These are phyloP conservation scores for Myrica gale DNA, from an alignment of 306 rosid genomes.

Conservation along the genomic window DNA sequence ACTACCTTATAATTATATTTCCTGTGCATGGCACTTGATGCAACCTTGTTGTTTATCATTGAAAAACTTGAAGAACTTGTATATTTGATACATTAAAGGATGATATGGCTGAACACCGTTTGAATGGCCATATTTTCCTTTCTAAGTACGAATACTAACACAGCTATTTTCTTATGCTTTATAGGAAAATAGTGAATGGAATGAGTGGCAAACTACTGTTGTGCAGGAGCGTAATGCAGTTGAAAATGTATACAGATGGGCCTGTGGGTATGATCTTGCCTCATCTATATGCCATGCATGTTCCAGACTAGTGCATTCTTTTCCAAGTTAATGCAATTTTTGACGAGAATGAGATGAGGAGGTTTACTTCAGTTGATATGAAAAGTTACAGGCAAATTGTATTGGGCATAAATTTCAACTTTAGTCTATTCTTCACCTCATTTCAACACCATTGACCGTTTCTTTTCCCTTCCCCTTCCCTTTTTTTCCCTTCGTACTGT, in stretches of 20 bases:
- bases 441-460: constrained; percentile 5
- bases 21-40: neutral
- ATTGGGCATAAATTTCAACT: neutral
- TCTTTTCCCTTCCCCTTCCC: neutral
- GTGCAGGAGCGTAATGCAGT: constrained; percentile 85
- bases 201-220: constrained; percentile 78
- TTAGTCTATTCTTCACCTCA: constrained; percentile 2
- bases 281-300: constrained; percentile 23
- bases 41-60: neutral
- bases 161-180: constrained; percentile 20
- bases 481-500: constrained; percentile 15
- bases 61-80: constrained; percentile 4
- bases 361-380: neutral
- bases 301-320: neutral
- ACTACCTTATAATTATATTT: neutral
- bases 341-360: neutral
- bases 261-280: constrained; percentile 76
- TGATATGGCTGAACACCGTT: neutral
- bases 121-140: neutral
- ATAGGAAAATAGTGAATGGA: constrained; percentile 86
- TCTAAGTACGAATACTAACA: neutral
- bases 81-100: constrained; percentile 8
- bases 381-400: neutral
- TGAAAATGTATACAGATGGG: constrained; percentile 92
- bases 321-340: neutral